Base-by-base conservation (phyloP, 2,329 filamentous ascomycete genomes). In the Calonectria naviculata region DNA sequence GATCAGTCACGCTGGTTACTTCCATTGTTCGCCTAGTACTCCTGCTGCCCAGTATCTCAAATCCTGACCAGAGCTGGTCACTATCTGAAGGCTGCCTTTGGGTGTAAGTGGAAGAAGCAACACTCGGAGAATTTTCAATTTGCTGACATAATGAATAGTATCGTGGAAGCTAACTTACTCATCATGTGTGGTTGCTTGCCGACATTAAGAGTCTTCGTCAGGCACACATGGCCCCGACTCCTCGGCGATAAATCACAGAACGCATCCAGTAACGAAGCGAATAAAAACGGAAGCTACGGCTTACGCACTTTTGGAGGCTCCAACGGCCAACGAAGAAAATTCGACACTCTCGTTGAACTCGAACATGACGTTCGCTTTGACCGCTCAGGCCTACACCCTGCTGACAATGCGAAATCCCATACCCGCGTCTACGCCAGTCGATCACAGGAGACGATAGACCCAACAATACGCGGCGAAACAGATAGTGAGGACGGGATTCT, bases 181-280 rank as follows among this genome's bases (percentile, higher is more conserved):
- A 75, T 84, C 69, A 82, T 84, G 65, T 84, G 82, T 75, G 81
- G 79, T 58, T 84, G 81, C 68, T 78, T 84, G 65, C 80, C 83
- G 1, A 84, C 82, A 4, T 64, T 83, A 17, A 79, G 81, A 44
- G 79, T 78, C 28, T 84, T 83, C 73, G 75, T 82, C 46, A 74
- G 52, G 17, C 52, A 76, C 31, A 66, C 64, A 6, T 38, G 54
- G 24, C 47, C 64, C 44, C 49, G 47, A 17, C 56, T 41, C 24
- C 26, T 61, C 17, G 52, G 52, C 36, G 34, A 42, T 31, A 41
- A 28, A 61, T 41, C 38, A 19, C 56, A 44, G 31, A 6, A 29
- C 19, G 56, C 34, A 28, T 56, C 56, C 13, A 61, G 21, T 24
- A 42, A n/a, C 36, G 56, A 42, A 5, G 21, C 13, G 10, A 41